Evolutionary conservation across 1,139 yeast genomes (phyloP).

Genomic region (Kurtzmaniella natalensis): DNA sequence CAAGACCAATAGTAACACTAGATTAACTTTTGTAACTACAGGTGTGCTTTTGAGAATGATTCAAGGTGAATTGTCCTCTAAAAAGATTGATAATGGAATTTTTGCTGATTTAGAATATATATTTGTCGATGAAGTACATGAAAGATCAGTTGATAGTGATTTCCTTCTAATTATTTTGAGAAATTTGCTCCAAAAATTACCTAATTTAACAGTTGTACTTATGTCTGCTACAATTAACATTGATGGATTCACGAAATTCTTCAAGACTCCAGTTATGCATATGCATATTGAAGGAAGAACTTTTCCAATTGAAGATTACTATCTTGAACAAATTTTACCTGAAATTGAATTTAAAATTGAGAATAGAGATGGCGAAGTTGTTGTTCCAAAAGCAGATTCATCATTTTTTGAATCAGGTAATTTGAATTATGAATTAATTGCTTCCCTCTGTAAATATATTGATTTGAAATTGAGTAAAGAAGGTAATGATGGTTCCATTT

Average conservation of each 20-base stretch:
- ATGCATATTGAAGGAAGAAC: slow-evolving; percentile 90
- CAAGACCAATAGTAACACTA: slow-evolving; percentile 55
- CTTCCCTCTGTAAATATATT: slow-evolving; percentile 49
- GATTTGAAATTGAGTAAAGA: slow-evolving; percentile 40
- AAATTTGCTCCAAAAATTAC: slow-evolving; percentile 42
- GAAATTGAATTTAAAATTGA: slow-evolving; percentile 51
- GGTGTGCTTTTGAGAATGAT: slow-evolving; percentile 88
- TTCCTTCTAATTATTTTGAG: slow-evolving; percentile 75
- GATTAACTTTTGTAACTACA: slow-evolving; percentile 82
- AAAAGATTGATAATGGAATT: slow-evolving; percentile 19
- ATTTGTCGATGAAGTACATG: slow-evolving; percentile 94
- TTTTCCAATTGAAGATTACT: slow-evolving; percentile 78
- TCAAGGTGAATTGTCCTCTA: slow-evolving; percentile 41
- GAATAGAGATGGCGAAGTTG: slow-evolving; percentile 35
- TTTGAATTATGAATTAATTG: slow-evolving; percentile 70
- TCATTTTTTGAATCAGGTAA: slow-evolving; percentile 59
- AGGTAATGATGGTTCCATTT: slow-evolving; percentile 62
- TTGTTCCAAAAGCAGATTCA: slow-evolving; percentile 60
- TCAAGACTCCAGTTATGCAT: slow-evolving; percentile 44
- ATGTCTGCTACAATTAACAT: slow-evolving; percentile 96
- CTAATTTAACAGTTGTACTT: slow-evolving; percentile 62
- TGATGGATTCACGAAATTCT: slow-evolving; percentile 62
- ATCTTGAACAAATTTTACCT: slow-evolving; percentile 60
- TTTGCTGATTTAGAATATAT: slow-evolving; percentile 62
- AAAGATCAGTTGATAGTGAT: slow-evolving; percentile 88